Conservation (phyloP, 2,329 filamentous ascomycete species). For the Zymoseptoria brevis region DNA sequence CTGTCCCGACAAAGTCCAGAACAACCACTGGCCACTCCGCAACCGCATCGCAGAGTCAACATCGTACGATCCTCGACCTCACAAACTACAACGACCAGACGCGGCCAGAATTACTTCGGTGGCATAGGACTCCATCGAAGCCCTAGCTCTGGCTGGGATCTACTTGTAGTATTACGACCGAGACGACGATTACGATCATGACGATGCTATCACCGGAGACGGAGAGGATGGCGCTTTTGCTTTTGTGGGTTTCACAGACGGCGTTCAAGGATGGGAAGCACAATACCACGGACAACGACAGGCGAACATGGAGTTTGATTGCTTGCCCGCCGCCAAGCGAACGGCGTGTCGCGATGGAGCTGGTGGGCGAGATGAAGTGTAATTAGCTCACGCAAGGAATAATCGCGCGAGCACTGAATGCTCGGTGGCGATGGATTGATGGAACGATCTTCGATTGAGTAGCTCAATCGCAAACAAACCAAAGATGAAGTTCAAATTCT, state of each 20-base stretch:
- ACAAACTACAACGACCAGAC: neutral
- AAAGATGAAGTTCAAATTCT: neutral
- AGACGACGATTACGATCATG: neutral
- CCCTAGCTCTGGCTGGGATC: neutral
- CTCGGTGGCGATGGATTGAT: neutral
- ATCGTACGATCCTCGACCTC: neutral
- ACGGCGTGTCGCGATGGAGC: neutral
- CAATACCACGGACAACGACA: neutral
- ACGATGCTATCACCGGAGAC: neutral
- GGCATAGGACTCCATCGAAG: neutral
- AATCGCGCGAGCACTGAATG: neutral
- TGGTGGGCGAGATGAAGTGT: neutral
- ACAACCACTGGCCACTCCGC: constrained; percentile 1
- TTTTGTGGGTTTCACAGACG: neutral
- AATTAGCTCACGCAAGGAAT: neutral
- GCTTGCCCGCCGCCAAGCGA: neutral
- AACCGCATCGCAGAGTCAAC: neutral
- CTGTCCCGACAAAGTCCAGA: constrained; percentile 18
- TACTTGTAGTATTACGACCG: neutral
- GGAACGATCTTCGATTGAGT: neutral
- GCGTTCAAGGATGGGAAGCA: neutral
- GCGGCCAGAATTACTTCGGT: neutral
- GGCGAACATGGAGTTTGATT: neutral
- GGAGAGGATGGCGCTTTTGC: neutral
- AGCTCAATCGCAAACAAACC: neutral